Conservation (phyloP, 306 rosid genomes). For the Dalbergia cultrata region DNA sequence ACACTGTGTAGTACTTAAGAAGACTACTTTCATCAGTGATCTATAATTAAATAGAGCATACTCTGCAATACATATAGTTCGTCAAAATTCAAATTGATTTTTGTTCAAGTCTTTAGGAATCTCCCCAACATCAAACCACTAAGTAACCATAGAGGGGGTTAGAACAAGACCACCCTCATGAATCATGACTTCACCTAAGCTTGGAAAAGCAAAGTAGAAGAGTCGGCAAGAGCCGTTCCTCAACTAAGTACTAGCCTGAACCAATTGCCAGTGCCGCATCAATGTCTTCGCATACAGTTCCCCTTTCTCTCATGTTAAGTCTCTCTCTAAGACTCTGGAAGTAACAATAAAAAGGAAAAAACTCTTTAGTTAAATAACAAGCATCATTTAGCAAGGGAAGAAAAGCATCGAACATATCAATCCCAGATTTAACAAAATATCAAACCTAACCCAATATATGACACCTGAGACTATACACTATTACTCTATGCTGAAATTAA, state of each 20-base stretch:
- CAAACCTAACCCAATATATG: constrained; percentile 14
- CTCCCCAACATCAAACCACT: not conserved
- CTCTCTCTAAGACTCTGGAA: constrained; percentile 30
- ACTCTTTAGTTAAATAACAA: not conserved
- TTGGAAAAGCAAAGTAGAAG: not conserved
- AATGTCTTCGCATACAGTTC: constrained; percentile 15
- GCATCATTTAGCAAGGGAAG: constrained; percentile 9
- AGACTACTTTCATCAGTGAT: constrained; percentile 23
- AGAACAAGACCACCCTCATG: not conserved
- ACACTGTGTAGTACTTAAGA: not conserved
- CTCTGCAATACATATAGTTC: not conserved
- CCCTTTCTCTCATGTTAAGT: not conserved
- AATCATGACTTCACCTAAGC: constrained; percentile 1
- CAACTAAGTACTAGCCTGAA: not conserved
- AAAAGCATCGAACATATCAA: not conserved
- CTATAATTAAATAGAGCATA: not conserved
- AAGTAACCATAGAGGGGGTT: not conserved
- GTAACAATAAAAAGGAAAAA: not conserved
- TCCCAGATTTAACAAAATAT: not conserved
- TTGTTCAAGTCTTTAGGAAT: not conserved
- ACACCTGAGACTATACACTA: not conserved
- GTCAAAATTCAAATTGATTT: not conserved
- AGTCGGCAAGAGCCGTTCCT: constrained; percentile 1
- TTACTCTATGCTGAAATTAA: not conserved
- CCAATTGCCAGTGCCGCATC: constrained; percentile 2